Percentiles rank a stretch among this genome's conserved stretches.
Conservation (phyloP, 108 stramenopile genomes). For the Pseudonitzschia delicatissima region DNA sequence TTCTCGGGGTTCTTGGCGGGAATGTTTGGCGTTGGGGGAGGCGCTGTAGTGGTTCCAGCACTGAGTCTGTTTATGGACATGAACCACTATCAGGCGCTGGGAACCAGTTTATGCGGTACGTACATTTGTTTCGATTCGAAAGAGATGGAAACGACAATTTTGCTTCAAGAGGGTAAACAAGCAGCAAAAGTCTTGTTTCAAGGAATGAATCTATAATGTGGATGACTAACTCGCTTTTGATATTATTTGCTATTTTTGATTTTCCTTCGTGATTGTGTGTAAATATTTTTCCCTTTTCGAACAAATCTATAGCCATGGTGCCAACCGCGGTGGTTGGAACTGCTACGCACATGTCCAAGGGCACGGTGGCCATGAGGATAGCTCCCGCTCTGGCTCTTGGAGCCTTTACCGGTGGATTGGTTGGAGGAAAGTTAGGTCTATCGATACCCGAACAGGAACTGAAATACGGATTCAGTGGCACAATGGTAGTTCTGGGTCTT, state of each 20-base stretch:
- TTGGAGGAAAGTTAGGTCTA: constrained; percentile 66
- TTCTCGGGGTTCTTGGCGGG: constrained; percentile 75
- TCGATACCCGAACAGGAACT: constrained; percentile 63
- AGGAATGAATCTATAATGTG: not conserved
- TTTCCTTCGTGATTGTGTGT: too few relatives aligned
- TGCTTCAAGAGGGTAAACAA: too few relatives aligned
- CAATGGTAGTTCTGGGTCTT: constrained; percentile 69
- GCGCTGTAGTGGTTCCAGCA: constrained; percentile 85
- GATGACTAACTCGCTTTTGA: not conserved
- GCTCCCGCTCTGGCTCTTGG: constrained; percentile 65
- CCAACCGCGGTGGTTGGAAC: constrained; percentile 62
- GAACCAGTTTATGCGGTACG: constrained; percentile 58
- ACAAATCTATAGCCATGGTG: constrained; percentile 1
- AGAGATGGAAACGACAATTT: too few relatives aligned
- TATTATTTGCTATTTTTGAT: too few relatives aligned
- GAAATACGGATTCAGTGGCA: constrained; percentile 65
- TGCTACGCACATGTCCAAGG: constrained; percentile 61
- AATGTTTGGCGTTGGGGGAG: constrained; percentile 92
- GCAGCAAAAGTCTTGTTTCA: too few relatives aligned
- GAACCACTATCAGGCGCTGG: constrained; percentile 85
- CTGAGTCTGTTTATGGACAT: constrained; percentile 72
- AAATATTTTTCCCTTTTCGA: not conserved
- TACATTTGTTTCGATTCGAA: too few relatives aligned
- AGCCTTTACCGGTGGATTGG: constrained; percentile 76
- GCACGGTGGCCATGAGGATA: constrained; percentile 72